Base-by-base conservation (phyloP, 192 early-diverging fungal species). In the Coemansia sp. region DNA sequence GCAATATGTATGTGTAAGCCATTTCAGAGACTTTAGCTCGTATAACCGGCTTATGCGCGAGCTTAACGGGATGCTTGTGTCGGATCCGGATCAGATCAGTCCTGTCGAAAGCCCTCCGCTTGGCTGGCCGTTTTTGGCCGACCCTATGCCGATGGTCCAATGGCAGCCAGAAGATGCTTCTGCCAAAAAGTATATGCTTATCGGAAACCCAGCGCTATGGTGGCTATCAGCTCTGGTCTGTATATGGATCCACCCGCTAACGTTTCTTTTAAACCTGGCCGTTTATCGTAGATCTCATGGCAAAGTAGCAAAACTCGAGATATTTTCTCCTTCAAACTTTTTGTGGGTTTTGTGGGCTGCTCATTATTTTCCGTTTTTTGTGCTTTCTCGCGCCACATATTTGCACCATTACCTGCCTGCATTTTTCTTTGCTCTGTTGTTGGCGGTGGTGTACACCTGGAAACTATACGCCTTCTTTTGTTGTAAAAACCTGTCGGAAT, bases 201-300 rank as follows among this genome's bases (percentile, higher is more conserved):
- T 97, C 22, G 97, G 96, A 3, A 93, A 97, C 66, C 93, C 95
- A 5, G 52, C 94, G 5, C 82, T 94, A 3, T 98, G 95, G 95
- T 94, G 95, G 95, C 75, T 86, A 4, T 72, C 87, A 0, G 80
- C 86, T 4, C n/a, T 63, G 0, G 67, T 78, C 0, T 72, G 70
- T 38, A 55, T 72, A 5, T 68, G 72, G 45, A 53, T 78, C 36
- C 71, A 78, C 5, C 76, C 76, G 34, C 56, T 69, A 22, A 3
- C 3, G 14, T 15, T 15, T 8, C 3, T 48, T 15, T 48, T 73
- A 8, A 39, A 36, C 22, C 48, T 41, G 8, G 37, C 61, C 20
- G 38, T 78, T 33, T 36, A n/a, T 8, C 59, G 55, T 11, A 57
- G 75, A 37, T 68, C 75, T 3, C 56, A 61, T 4, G 68, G 64